These are phyloP conservation scores for Protomyces lactucae-debilis DNA, from an alignment of 1,139 yeast species.

Conservation along the genomic window DNA sequence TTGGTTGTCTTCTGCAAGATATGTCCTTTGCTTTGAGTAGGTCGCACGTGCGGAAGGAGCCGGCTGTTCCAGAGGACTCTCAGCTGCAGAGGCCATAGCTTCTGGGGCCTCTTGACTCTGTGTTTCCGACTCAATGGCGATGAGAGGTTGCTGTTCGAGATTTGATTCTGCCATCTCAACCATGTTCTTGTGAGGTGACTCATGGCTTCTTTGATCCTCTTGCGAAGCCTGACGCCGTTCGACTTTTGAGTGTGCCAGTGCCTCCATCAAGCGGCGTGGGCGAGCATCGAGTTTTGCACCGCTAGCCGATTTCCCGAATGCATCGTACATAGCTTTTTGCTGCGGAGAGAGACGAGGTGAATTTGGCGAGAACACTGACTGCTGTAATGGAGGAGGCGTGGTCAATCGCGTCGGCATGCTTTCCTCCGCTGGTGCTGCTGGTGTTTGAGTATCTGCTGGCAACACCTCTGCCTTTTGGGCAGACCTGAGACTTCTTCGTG, in stretches of 20 bases:
- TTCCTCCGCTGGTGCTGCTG: too few species aligned
- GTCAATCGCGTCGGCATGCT: neutral
- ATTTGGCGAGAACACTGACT: neutral
- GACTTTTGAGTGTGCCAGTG: neutral
- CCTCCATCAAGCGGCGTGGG: neutral
- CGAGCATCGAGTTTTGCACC: neutral
- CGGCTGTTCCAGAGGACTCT: neutral
- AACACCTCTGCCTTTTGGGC: too few species aligned
- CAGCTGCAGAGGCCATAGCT: neutral
- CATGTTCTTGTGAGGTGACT: neutral
- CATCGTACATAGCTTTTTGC: neutral
- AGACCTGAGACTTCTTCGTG: too few species aligned
- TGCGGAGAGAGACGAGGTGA: neutral
- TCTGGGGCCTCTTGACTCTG: neutral
- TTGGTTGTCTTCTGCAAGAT: slow-evolving; percentile 9
- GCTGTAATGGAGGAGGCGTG: neutral
- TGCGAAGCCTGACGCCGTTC: neutral
- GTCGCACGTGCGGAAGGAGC: slow-evolving; percentile 1
- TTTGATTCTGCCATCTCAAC: slow-evolving; percentile 13
- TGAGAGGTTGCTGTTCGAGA: neutral
- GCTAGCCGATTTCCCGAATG: neutral
- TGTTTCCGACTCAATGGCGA: neutral
- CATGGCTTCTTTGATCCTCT: neutral
- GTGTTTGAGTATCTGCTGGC: too few species aligned
- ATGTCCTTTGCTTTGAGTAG: slow-evolving; percentile 26